Base-by-base conservation (phyloP, 2,329 filamentous ascomycete species). In the Ophiocordyceps camponoti-rufipedis region DNA sequence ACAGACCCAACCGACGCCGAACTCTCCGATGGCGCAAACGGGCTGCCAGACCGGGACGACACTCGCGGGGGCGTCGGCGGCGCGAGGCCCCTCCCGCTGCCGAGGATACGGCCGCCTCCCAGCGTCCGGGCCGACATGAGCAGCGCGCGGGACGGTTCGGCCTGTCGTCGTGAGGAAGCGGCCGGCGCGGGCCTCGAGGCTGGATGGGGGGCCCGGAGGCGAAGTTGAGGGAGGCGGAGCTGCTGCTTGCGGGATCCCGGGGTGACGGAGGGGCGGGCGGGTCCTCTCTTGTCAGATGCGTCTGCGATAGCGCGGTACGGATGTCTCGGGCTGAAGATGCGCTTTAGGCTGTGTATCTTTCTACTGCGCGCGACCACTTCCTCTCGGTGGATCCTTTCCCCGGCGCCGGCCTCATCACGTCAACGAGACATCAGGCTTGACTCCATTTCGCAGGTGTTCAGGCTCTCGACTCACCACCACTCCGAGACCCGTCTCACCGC, bases 51-150 rank as follows among this genome's bases (percentile, higher is more conserved):
- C 54, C 61, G 70, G 54, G 64, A 60, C 59, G 62, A 38, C 3
- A 8, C 63, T 53, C 55, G 49, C 38, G 63, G 56, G 46, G 65
- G 57, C 44, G 64, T 57, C 28, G 74, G 71, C 56, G 85, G 82
- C 54, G 80, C 82, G 56, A 94, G 76, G 56, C 82, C 79, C 63
- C 82, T 86, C 56, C 85, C 86, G 66, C 75, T 93, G 57, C 89
- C 89, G 56, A 95, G 70, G 58, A 95, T 80, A 67, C 89, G 80
- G 62, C 89, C 89, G 65, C 89, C 88, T 64, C 89, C 89, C 62
- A 95, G 75, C 70, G 83, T 88, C 69, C 85, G 79, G 63, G 75
- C 74, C 56, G 86, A 82, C 86, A 94, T 94, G 62, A 55, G 29
- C 29, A 12, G 12, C 8, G 29, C 29, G 29, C 8, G 29, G 4